phyloP scores from a whole-genome alignment of 768 basidiomycete species.

The Lentinula aciculospora region DNA sequence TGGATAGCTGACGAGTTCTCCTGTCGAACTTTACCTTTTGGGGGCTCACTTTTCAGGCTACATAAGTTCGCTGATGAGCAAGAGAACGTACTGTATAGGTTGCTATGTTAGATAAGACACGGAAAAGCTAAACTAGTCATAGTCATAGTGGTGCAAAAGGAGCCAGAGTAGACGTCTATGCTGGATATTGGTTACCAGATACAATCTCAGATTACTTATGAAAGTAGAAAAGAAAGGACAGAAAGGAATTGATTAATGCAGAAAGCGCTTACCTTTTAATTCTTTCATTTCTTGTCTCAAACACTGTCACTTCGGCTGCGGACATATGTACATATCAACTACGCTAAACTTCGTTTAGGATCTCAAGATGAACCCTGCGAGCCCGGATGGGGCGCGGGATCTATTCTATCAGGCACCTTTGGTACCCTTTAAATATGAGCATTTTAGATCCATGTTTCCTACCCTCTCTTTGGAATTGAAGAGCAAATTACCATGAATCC shows the following conservation, averaged over 20 bases:
- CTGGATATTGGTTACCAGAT: conserved; percentile 1
- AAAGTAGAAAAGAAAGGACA: background rate
- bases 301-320: conserved; percentile 7
- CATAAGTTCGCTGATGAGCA: background rate
- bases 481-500: conserved; percentile 22
- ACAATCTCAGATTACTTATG: conserved; percentile 6
- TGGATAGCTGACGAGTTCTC: too few relatives aligned
- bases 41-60: background rate
- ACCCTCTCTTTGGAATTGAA: conserved; percentile 19
- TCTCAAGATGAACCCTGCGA: background rate
- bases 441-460: conserved; percentile 11
- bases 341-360: conserved; percentile 5
- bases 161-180: background rate
- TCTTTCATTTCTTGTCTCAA: conserved; percentile 3
- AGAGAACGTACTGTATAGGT: background rate
- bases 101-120: background rate
- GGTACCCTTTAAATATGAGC: conserved; percentile 7
- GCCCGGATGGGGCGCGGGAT: conserved; percentile 5
- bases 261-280: conserved; percentile 4
- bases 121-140: background rate
- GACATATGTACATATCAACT: conserved; percentile 1
- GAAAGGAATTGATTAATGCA: conserved; percentile 2
- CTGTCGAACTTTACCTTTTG: background rate
- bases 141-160: background rate
- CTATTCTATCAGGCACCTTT: conserved; percentile 9